A percentile compares a stretch with the other conserved stretches of the same genome.
Evolutionary conservation across 1,139 yeast genomes (phyloP).

Genomic region (Diutina neorugosa): DNA sequence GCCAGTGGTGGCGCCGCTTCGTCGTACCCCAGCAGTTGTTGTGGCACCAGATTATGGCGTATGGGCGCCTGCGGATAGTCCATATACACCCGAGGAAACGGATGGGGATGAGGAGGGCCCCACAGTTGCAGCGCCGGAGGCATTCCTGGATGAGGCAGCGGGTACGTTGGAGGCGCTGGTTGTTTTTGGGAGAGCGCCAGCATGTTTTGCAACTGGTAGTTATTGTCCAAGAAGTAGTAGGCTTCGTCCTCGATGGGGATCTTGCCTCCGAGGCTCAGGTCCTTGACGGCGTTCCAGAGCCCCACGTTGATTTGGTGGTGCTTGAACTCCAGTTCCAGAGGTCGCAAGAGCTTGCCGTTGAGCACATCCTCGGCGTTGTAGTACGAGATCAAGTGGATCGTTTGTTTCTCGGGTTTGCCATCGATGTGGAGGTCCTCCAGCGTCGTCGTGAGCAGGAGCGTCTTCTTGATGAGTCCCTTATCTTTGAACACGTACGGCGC

Average conservation of each 20-base stretch:
- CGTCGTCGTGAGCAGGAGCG: constrained; percentile 48
- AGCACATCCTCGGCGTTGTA: constrained; percentile 66
- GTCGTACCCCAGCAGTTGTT: constrained; percentile 1
- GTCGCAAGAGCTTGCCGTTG: constrained; percentile 43
- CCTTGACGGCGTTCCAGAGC: constrained; percentile 48
- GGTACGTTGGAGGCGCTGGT: neutral
- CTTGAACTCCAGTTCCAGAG: constrained; percentile 43
- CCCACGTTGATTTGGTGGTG: constrained; percentile 43
- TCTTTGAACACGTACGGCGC: constrained; percentile 25
- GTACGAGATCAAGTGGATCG: constrained; percentile 70
- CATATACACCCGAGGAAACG: neutral
- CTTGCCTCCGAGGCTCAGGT: constrained; percentile 48
- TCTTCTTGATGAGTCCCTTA: constrained; percentile 72
- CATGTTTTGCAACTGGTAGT: constrained; percentile 34
- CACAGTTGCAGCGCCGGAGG: neutral
- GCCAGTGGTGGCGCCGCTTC: neutral
- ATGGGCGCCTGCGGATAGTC: constrained; percentile 1
- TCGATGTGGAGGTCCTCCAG: constrained; percentile 23
- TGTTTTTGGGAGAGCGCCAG: constrained; percentile 5
- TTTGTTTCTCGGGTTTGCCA: constrained; percentile 22
- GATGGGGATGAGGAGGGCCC: neutral
- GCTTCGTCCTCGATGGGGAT: constrained; percentile 41
- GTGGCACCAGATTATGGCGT: constrained; percentile 1
- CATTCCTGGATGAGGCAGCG: neutral
- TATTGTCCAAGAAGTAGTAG: constrained; percentile 36